Evolutionary conservation across 2,329 filamentous ascomycete genomes (phyloP), one percentile per base, ranked within the genome.

Genomic region (Diplodia intermedia): DNA sequence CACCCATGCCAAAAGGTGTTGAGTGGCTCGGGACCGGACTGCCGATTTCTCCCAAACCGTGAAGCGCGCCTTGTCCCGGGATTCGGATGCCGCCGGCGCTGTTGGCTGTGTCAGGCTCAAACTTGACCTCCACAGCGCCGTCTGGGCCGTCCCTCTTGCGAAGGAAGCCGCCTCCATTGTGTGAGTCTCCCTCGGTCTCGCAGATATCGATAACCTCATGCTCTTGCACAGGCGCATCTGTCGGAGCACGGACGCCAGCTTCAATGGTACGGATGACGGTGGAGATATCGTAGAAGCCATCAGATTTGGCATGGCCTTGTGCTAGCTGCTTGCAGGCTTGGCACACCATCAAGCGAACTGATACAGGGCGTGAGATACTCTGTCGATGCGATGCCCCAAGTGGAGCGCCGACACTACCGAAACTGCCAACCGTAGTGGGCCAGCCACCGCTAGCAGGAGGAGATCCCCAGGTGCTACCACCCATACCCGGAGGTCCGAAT

Each of bases 101-200:
- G 50, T 33, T 68, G 14, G 57, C 23, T 7, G 65, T 36, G 73
- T 49, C 72, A 71, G 47, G 70, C 61, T 81, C 79, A 71, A 81
- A 83, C 70, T 80, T 83, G 71, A 84, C 81, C 4, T 79, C 76
- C 49, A 80, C 75, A 8, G 75, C 75, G n/a, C 70, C 70, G 20
- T 53, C 66, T 40, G 69, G 71, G 4, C 79, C 82, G 60, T 88
- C 86, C 49, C 85, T 83, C 69, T 85, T 86, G 70, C 91, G 85
- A 40, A 91, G 88, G 75, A 99, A 96, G n/a, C 95, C 95, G 54
- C 94, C 94, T 55, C 95, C 95, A 74, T 98, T 98, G 69, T 90
- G 88, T 2, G 83, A 77, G 73, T 91, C 96, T 68, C 95, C 95
- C 77, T 97, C 92, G 0, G 94, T 97, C 74, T 98, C 94, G 77